Base-by-base conservation (phyloP, 1,284 basidiomycete species). In the Hortiboletus rubellus region DNA sequence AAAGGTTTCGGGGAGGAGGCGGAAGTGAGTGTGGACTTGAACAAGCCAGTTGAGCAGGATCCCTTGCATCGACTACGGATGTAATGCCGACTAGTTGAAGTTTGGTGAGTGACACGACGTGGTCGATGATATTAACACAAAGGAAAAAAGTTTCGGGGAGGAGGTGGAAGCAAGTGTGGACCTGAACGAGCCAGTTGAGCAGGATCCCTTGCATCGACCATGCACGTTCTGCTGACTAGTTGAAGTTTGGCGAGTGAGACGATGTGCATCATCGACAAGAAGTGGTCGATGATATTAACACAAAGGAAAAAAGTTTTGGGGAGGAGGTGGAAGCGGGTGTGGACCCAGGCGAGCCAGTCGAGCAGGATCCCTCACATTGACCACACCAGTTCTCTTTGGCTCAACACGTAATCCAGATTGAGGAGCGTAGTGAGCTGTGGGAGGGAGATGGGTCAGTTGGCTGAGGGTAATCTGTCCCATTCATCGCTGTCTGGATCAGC, bases 191-290 rank as follows among this genome's bases (percentile, higher is more conserved):
- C 97, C 96, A 98, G 79, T 99, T 96, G 60, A 91, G 90, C 36
- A 99, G 84, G 63, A 98, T 92, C n/a, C 91, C 91, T 24, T 96
- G 92, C 92, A 96, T 96, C 56, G 87, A 87, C 94, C 94, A 97
- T 5, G 89, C 88, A 36, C 27, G 5, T 5, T 27, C 27, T 27
- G 27, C 27, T 5, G 7, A 27, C 4, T 27, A 27, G 27, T 27
- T 27, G 27, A 27, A 27, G 27, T 27, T 4, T 5, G 27, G 27
- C 27, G 4, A 27, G 27, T 1, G 4, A 27, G 5, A 27, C 4
- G 7, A 27, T 1, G 1, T 27, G 27, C 27, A 27, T 27, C 27
- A 27, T 27, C 5, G 7, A 27, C 27, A 27, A 27, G 27, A 27
- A 27, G 27, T 27, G 27, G 76, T 99, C 96, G 69, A 98, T 91